phyloP scores from a whole-genome alignment of 805 yeast species.

The Candida cerambycidarum region DNA sequence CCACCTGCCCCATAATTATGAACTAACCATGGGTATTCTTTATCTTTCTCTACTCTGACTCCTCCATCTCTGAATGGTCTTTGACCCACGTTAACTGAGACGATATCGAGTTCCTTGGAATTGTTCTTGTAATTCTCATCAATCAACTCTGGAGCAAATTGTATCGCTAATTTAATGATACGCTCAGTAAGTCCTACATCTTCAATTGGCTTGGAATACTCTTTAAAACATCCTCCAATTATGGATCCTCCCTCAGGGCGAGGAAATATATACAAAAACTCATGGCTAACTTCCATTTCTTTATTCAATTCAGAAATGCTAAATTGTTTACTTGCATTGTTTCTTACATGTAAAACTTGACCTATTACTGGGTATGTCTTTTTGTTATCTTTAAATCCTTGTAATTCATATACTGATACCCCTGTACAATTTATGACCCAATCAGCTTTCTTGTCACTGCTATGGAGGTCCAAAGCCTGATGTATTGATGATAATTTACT shows the following conservation, averaged over 20 bases:
- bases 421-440: slow-evolving; percentile 62
- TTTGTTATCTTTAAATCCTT: slow-evolving; percentile 45
- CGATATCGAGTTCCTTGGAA: slow-evolving; percentile 29
- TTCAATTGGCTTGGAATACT: slow-evolving; percentile 16
- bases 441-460: slow-evolving; percentile 42
- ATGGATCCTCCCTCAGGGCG: slow-evolving; percentile 72
- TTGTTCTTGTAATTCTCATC: slow-evolving; percentile 27
- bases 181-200: slow-evolving; percentile 49
- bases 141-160: slow-evolving; percentile 39
- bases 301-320: slow-evolving; percentile 30
- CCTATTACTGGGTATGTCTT: slow-evolving; percentile 57
- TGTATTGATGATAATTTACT: slow-evolving; percentile 38
- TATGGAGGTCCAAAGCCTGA: slow-evolving; percentile 48
- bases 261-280: slow-evolving; percentile 62
- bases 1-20: slow-evolving; percentile 77
- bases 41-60: slow-evolving; percentile 33
- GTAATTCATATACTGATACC: slow-evolving; percentile 42
- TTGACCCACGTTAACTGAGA: slow-evolving; percentile 35
- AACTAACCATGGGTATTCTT: slow-evolving; percentile 37
- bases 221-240: slow-evolving; percentile 53
- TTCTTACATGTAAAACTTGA: slow-evolving; percentile 54
- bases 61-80: slow-evolving; percentile 40
- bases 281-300: slow-evolving; percentile 32
- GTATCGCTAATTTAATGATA: slow-evolving; percentile 45
- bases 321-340: slow-evolving; percentile 31